Base-by-base conservation (phyloP, 768 basidiomycete species). In the Lactarius psammicola region DNA sequence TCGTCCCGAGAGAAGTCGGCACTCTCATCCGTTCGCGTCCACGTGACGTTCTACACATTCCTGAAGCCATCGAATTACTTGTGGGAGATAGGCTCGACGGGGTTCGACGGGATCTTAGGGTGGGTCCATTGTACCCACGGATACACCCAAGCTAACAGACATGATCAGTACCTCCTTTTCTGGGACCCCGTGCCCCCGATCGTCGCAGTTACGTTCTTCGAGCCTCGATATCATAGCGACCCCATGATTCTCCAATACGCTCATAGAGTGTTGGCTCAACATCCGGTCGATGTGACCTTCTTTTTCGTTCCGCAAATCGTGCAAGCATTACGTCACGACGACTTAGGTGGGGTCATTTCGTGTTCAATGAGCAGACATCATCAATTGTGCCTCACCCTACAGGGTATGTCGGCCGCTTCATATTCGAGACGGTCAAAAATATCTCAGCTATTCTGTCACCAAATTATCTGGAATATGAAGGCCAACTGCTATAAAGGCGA, bases 391-490 rank as follows among this genome's bases (percentile, higher is more conserved):
- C 3, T 33, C 53, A 6, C 64, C 26, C 28, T 17, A 8, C 59
- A 95, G 96, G 93, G 20, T 98, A 98, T 76, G 94, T 98, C 33
- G 85, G 90, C 64, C 87, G 88, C 26, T 99, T 98, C 82, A 93
- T 98, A 70, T 94, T 95, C 69, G 95, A 98, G 78, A 97, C 95
- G 0, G 90, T n/a, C 96, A 8, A 96, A 93, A 78, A 94, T 98
- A 60, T 98, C 96, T 2, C 95, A 96, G 74, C 77, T 94, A 28
- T 99, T 99, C 80, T 99, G 97, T 74, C 97, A 99, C 74, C 97
- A 99, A 78, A 98, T 98, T 69, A 93, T 99, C 68, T 99, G 97
- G 97, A 99, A 98, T 75, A 98, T 98, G 97, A 96, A 96, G 72
- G 97, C 97, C 5, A 99, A 99, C 72, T 94, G 92, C 68, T 97